Evolutionary conservation across 495 filamentous ascomycete species (phyloP), one percentile per base, ranked within the genome.

Genomic region (Trichoderma reesei): DNA sequence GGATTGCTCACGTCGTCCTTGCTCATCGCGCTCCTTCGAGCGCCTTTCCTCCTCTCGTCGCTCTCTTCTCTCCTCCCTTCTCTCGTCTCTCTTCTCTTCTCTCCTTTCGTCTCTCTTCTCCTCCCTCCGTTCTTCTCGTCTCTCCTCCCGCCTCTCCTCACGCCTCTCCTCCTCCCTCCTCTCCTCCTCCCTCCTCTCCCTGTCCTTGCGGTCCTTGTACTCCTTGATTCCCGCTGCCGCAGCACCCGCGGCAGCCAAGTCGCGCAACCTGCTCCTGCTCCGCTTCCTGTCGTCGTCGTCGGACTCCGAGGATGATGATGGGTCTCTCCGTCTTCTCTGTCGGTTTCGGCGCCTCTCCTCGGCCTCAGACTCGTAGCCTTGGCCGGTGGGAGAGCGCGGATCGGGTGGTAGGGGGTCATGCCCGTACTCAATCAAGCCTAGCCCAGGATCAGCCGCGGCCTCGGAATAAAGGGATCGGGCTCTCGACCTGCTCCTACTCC

Each of bases 381-480:
- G 34, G 63, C 61, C 36, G 20, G 56, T 34, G 41, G 68, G 62
- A 33, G 64, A 65, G 34, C 59, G 62, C 44, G 67, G 63, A 41
- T 71, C 64, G 18, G 68, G 70, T 70, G 81, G 76, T 41, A 89
- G 81, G 60, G 86, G 86, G 59, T 84, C 80, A 54, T 83, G 81
- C 66, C 89, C 90, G 76, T 93, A 93, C 73, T 92, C 89, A 76
- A 95, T 90, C 76, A 94, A 80, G 65, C 85, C 87, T 79, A 85
- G 73, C 73, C 87, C 83, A 78, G 78, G 82, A 76, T 83, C 77
- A 76, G 83, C 77, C 46, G 75, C 84, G 73, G 83, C 81, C 74
- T 67, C 83, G 85, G 70, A 74, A 78, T 68, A 80, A 79, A 54
- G 76, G 71, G 61, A 80, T 79, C 68, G 83, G 79, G 72, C 84